A percentile compares a stretch with the other conserved stretches of the same genome.
Evolutionary conservation across 495 filamentous ascomycete species (phyloP).

Genomic region (Aspergillus cristatus): DNA sequence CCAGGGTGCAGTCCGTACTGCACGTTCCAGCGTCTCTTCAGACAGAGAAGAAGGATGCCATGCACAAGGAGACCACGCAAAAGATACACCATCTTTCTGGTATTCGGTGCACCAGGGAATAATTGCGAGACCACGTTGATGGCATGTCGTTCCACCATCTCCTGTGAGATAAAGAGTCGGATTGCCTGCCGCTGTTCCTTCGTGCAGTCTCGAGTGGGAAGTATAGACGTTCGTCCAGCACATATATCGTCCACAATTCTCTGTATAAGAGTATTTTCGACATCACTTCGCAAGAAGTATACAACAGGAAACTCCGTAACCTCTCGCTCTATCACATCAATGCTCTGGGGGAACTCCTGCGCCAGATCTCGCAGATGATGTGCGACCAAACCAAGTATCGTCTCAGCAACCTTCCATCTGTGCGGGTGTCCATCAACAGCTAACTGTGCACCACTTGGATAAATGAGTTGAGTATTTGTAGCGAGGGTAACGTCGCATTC

Average conservation of each 20-base stretch:
- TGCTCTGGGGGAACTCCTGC: constrained; percentile 16
- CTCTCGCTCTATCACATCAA: constrained; percentile 24
- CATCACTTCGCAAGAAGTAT: constrained; percentile 12
- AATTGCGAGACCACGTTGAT: neutral
- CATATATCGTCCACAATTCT: constrained; percentile 10
- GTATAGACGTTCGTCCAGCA: constrained; percentile 1
- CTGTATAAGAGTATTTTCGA: constrained; percentile 5
- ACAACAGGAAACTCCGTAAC: constrained; percentile 12
- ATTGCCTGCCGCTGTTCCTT: constrained; percentile 2
- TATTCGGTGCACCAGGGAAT: neutral
- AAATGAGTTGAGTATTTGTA: constrained; percentile 53
- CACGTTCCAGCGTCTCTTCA: constrained; percentile 60
- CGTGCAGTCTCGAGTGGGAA: constrained; percentile 11
- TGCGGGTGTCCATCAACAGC: constrained; percentile 47
- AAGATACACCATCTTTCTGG: constrained; percentile 32
- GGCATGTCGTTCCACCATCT: neutral
- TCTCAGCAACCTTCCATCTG: constrained; percentile 50
- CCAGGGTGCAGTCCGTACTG: constrained; percentile 52
- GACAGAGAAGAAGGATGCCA: constrained; percentile 43
- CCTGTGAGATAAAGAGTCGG: constrained; percentile 7
- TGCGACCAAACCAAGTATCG: constrained; percentile 37
- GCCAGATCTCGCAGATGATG: constrained; percentile 13
- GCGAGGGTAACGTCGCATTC: constrained; percentile 57
- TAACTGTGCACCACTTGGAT: constrained; percentile 50
- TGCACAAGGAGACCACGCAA: constrained; percentile 52